Evolutionary conservation across 306 rosid genomes (phyloP).

Genomic region (Vigna angularis): DNA sequence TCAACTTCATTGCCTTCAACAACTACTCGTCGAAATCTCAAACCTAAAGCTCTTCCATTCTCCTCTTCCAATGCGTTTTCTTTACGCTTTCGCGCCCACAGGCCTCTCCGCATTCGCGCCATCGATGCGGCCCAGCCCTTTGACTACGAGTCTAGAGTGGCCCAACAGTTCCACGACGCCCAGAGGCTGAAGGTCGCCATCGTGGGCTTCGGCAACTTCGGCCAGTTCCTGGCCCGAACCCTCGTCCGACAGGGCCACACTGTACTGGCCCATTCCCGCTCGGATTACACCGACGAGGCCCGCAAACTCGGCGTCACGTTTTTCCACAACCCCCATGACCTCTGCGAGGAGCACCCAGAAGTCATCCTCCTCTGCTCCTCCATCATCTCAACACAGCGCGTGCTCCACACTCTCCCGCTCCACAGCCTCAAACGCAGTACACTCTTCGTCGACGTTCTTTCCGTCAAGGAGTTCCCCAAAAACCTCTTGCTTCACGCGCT

Average conservation of each 20-base stretch:
- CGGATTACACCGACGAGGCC: conserved; percentile 61
- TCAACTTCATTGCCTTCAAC: not conserved
- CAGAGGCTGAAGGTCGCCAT: conserved; percentile 63
- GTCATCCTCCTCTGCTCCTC: conserved; percentile 77
- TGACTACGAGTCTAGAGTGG: conserved; percentile 72
- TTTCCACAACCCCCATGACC: conserved; percentile 68
- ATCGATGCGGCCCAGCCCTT: conserved; percentile 77
- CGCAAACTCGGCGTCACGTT: conserved; percentile 58
- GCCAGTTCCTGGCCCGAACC: conserved; percentile 76
- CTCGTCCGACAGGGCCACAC: conserved; percentile 78
- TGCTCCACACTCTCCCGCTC: conserved; percentile 67
- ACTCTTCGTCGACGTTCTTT: conserved; percentile 74
- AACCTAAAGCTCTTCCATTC: not conserved
- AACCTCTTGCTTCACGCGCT: conserved; percentile 53
- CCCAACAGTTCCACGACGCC: conserved; percentile 52
- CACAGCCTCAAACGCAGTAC: conserved; percentile 76
- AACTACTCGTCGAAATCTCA: not conserved
- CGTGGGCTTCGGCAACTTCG: conserved; percentile 64
- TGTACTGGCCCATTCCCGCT: conserved; percentile 74
- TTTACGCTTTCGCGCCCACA: not conserved
- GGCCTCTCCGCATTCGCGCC: conserved; percentile 51
- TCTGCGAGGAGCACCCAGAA: conserved; percentile 86
- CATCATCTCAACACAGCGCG: conserved; percentile 63
- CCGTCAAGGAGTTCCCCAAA: conserved; percentile 84
- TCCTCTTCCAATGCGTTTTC: not conserved